Conservation (phyloP, 495 filamentous ascomycete genomes). For the Trichoderma reesei region DNA sequence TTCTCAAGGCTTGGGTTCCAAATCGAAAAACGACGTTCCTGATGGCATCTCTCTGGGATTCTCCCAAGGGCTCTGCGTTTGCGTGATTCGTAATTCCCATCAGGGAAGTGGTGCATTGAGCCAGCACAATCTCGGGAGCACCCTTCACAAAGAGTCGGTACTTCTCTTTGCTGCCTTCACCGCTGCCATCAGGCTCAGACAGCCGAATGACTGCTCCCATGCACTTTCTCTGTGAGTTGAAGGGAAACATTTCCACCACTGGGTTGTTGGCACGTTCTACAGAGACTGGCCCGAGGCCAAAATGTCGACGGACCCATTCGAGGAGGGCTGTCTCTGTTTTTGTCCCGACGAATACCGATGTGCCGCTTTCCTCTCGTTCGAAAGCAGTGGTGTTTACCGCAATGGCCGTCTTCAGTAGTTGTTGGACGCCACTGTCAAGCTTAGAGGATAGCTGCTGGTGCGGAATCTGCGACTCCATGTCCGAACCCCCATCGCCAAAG, state of each 20-base stretch:
- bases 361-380: slow-evolving; percentile 54
- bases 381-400: slow-evolving; percentile 69
- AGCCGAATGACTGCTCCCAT: slow-evolving; percentile 74
- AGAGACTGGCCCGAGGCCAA: slow-evolving; percentile 49
- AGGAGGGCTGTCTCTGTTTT: slow-evolving; percentile 69
- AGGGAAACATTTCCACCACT: slow-evolving; percentile 66
- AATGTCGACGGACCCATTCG: slow-evolving; percentile 46
- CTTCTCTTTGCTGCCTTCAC: neutral
- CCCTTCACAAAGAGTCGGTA: slow-evolving; percentile 76
- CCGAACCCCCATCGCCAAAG: slow-evolving; percentile 39
- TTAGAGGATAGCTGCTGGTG: neutral
- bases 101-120: slow-evolving; percentile 51
- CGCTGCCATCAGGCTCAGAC: neutral
- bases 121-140: slow-evolving; percentile 74
- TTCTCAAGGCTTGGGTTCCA: slow-evolving; percentile 71
- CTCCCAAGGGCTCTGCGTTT: slow-evolving; percentile 42
- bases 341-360: slow-evolving; percentile 55
- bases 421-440: neutral
- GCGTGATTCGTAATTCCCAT: slow-evolving; percentile 48
- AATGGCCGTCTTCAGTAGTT: slow-evolving; percentile 37
- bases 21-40: slow-evolving; percentile 60
- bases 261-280: slow-evolving; percentile 49
- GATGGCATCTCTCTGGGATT: neutral
- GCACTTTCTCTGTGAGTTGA: slow-evolving; percentile 80
- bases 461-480: slow-evolving; percentile 20